Percentiles rank a stretch among this genome's conserved stretches.
Evolutionary conservation across 2,329 filamentous ascomycete species (phyloP).

Genomic region (Fusarium sp.): DNA sequence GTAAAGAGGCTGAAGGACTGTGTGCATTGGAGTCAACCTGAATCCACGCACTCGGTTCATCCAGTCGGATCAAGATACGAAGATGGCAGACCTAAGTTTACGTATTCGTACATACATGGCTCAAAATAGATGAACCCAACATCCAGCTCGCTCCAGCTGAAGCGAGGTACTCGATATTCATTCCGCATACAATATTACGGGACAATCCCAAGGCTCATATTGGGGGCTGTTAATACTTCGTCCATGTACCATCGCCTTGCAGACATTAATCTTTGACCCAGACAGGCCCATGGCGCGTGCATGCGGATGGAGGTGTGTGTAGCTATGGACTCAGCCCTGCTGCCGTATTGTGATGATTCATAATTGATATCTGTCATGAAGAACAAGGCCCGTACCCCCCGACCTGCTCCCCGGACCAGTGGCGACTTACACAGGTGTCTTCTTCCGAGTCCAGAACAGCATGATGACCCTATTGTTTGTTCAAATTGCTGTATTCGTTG

Average conservation of each 20-base stretch:
- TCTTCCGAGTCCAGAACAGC: not conserved
- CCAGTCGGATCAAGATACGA: not conserved
- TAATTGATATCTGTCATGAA: not conserved
- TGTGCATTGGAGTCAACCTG: not conserved
- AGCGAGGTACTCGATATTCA: not conserved
- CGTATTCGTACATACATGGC: not conserved
- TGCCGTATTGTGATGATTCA: not conserved
- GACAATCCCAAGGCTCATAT: not conserved
- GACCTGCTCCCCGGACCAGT: not conserved
- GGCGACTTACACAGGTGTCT: not conserved
- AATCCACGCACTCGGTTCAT: not conserved
- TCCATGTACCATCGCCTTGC: not conserved
- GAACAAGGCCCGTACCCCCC: not conserved
- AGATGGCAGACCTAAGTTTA: not conserved
- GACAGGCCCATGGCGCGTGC: not conserved
- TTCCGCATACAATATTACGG: not conserved
- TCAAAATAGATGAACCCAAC: not conserved
- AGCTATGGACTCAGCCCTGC: conserved; percentile 1
- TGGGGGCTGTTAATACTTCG: conserved; percentile 7
- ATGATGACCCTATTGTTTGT: not conserved
- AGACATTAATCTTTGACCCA: not conserved
- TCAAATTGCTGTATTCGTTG: not conserved
- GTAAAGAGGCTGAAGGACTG: not conserved
- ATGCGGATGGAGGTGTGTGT: not conserved
- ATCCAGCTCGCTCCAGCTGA: conserved; percentile 2